Evolutionary conservation across 140 eudicot genomes (phyloP).

Genomic region (Stevia rebaudiana): DNA sequence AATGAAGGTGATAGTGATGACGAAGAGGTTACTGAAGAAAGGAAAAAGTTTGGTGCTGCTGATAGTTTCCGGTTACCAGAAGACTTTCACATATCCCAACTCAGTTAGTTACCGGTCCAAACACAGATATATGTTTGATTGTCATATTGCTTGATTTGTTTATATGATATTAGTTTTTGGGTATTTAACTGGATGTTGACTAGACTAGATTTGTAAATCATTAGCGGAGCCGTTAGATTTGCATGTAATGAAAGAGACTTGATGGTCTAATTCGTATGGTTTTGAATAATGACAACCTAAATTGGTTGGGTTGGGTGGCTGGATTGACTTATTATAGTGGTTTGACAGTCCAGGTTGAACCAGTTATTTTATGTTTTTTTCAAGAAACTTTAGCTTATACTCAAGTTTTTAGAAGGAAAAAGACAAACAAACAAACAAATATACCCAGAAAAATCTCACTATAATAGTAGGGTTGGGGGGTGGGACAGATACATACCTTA

Average conservation of each 20-base stretch:
- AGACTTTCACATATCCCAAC: constrained; percentile 36
- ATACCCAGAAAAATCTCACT: too few relatives aligned
- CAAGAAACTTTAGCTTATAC: not conserved
- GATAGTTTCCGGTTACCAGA: constrained; percentile 39
- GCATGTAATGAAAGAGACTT: constrained; percentile 14
- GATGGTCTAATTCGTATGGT: not conserved
- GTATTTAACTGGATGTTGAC: not conserved
- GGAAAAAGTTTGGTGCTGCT: constrained; percentile 54
- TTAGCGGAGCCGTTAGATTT: constrained; percentile 14
- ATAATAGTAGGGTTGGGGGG: too few relatives aligned
- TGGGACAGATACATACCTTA: too few relatives aligned
- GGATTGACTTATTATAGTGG: too few relatives aligned
- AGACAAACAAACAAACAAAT: too few relatives aligned
- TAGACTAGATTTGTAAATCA: constrained; percentile 19
- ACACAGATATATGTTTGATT: not conserved
- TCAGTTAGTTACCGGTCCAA: constrained; percentile 36
- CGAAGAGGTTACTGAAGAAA: constrained; percentile 26
- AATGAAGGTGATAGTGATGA: constrained; percentile 33
- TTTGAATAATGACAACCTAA: not conserved
- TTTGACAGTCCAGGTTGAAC: too few relatives aligned
- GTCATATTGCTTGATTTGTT: constrained; percentile 17
- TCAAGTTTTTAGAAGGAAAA: not conserved
- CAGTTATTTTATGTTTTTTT: not conserved
- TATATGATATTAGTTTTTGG: constrained; percentile 13
- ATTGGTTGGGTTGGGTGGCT: not conserved